phyloP scores from a whole-genome alignment of 2,329 filamentous ascomycete genomes.

The Apiospora marii region DNA sequence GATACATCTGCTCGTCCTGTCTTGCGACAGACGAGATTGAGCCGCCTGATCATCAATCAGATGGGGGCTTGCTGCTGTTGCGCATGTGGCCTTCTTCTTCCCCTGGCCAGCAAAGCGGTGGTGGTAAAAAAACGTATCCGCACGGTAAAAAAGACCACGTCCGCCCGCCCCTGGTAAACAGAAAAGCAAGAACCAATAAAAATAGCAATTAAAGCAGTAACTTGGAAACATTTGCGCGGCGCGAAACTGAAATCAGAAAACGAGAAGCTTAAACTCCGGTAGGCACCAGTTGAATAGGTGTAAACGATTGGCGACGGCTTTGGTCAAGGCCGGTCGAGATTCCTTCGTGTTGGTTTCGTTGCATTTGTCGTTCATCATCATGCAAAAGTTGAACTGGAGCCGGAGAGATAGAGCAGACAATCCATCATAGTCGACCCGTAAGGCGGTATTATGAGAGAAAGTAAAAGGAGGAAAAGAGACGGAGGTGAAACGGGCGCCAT shows the following conservation, averaged over 20 bases:
- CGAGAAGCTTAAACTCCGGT: neutral
- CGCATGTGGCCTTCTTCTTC: conserved; percentile 1
- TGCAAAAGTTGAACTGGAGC: neutral
- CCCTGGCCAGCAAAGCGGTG: conserved; percentile 7
- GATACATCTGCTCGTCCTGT: conserved; percentile 14
- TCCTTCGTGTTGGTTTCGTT: neutral
- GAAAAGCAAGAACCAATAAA: neutral
- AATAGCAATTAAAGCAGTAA: neutral
- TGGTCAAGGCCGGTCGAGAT: neutral
- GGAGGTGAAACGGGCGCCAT: neutral
- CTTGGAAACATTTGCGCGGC: neutral
- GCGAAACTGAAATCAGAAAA: conserved; percentile 4
- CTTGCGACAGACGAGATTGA: neutral
- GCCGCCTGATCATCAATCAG: neutral
- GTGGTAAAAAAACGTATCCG: conserved; percentile 22
- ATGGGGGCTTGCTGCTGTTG: neutral
- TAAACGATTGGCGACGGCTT: neutral
- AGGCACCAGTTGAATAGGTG: neutral
- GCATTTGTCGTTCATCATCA: neutral
- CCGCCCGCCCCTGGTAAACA: conserved; percentile 7
- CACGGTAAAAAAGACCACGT: conserved; percentile 18
- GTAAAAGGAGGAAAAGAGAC: neutral
- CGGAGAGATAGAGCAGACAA: neutral
- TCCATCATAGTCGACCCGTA: neutral
- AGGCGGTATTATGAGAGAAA: neutral